Conservation (phyloP, 2,329 filamentous ascomycete genomes). For the Fusarium begoniae region DNA sequence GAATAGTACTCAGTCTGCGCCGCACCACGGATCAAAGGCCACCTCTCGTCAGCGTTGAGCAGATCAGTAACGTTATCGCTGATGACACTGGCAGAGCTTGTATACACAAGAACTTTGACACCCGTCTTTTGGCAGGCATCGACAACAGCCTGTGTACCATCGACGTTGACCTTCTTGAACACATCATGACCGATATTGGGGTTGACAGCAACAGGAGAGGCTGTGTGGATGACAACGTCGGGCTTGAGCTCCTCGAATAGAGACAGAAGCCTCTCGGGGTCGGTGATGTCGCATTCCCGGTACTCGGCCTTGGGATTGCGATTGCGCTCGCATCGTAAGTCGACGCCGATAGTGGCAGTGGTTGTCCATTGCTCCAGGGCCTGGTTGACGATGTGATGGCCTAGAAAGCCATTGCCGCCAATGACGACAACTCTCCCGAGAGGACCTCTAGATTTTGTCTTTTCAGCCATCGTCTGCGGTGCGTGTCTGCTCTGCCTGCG, state of each 20-base stretch:
- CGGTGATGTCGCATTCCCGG: slow-evolving; percentile 81
- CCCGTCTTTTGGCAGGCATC: slow-evolving; percentile 74
- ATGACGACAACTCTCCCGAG: slow-evolving; percentile 80
- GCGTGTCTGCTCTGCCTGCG: not conserved
- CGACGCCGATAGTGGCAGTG: slow-evolving; percentile 72
- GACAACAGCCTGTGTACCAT: slow-evolving; percentile 82
- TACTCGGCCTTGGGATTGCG: slow-evolving; percentile 69
- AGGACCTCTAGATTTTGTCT: slow-evolving; percentile 45
- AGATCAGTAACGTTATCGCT: slow-evolving; percentile 83
- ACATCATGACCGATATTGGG: slow-evolving; percentile 65
- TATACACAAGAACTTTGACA: slow-evolving; percentile 88
- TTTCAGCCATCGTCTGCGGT: slow-evolving; percentile 9
- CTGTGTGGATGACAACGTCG: slow-evolving; percentile 90
- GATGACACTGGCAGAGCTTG: slow-evolving; percentile 86
- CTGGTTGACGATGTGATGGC: slow-evolving; percentile 82
- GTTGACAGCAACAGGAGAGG: slow-evolving; percentile 72
- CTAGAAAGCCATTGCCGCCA: slow-evolving; percentile 85
- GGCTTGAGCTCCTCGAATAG: slow-evolving; percentile 75
- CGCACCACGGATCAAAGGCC: slow-evolving; percentile 77
- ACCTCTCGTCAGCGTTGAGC: slow-evolving; percentile 84
- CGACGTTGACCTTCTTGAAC: slow-evolving; percentile 86
- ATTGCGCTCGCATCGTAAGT: slow-evolving; percentile 76
- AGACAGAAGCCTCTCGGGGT: slow-evolving; percentile 65
- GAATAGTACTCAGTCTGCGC: slow-evolving; percentile 85
- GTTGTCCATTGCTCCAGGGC: slow-evolving; percentile 65